Evolutionary conservation across 495 filamentous ascomycete genomes (phyloP).

Genomic region (Pseudevernia furfuracea): DNA sequence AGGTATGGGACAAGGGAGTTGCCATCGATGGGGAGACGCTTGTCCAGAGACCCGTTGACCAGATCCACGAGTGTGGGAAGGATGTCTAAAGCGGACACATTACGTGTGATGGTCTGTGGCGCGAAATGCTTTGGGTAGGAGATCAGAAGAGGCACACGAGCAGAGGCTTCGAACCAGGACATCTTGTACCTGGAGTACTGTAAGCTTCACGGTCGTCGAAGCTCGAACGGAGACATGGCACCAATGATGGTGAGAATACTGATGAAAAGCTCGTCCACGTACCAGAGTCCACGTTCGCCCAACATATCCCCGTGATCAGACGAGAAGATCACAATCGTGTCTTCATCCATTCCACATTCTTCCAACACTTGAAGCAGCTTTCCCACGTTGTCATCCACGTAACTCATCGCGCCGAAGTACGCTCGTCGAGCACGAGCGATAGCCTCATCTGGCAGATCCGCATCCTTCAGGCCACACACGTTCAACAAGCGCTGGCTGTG

Average conservation of each 20-base stretch:
- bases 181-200: conserved; percentile 63
- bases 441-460: conserved; percentile 69
- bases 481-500: conserved; percentile 75
- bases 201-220: background rate
- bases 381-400: conserved; percentile 81
- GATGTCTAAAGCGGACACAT: conserved; percentile 80
- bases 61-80: conserved; percentile 77
- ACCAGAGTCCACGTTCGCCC: conserved; percentile 77
- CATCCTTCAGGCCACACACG: conserved; percentile 71
- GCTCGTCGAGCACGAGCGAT: conserved; percentile 71
- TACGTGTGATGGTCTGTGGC: conserved; percentile 61
- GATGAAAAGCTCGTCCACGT: conserved; percentile 9
- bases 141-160: conserved; percentile 73
- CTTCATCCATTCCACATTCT: conserved; percentile 63
- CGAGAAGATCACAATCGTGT: conserved; percentile 81
- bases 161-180: conserved; percentile 79
- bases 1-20: conserved; percentile 64
- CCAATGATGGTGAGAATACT: background rate
- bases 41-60: conserved; percentile 55
- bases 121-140: conserved; percentile 59
- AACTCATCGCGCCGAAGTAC: conserved; percentile 83
- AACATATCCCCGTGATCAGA: conserved; percentile 93
- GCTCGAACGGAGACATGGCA: background rate
- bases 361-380: conserved; percentile 65
- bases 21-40: conserved; percentile 68